Conservation (phyloP, 441 rosid genomes). For the Pelargonium cotyledonis region DNA sequence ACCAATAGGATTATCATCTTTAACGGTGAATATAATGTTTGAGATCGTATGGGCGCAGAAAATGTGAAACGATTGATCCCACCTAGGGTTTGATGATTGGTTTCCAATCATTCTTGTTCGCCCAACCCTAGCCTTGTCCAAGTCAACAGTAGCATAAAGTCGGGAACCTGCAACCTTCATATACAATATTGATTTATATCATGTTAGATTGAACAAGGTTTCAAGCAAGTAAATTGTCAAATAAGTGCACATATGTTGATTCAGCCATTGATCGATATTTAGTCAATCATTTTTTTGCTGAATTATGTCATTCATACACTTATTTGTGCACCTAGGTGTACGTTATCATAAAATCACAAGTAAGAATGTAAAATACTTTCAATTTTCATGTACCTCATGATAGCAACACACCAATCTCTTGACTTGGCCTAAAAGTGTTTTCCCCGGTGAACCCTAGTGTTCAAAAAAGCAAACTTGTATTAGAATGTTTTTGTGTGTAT, state of each 20-base stretch:
- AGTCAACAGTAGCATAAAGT: constrained; percentile 21
- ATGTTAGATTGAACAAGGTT: not conserved
- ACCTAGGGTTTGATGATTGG: constrained; percentile 20
- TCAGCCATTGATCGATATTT: too few species aligned
- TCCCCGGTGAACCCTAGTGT: constrained; percentile 25
- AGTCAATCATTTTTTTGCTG: too few species aligned
- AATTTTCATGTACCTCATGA: constrained; percentile 29
- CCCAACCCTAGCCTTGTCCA: constrained; percentile 26
- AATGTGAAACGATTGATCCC: constrained; percentile 29
- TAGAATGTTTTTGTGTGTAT: too few species aligned
- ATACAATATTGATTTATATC: not conserved
- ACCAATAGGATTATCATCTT: constrained; percentile 27
- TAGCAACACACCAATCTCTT: constrained; percentile 38
- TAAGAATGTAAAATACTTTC: too few species aligned
- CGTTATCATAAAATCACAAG: too few species aligned
- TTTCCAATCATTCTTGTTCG: constrained; percentile 18
- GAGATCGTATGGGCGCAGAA: constrained; percentile 32
- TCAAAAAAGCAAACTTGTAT: too few species aligned
- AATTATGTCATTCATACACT: too few species aligned
- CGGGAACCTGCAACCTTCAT: not conserved
- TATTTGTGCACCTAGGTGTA: too few species aligned
- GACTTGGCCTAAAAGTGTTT: constrained; percentile 31
- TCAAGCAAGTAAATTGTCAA: not conserved
- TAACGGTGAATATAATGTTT: constrained; percentile 26
- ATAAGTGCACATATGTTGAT: too few species aligned